Conservation (phyloP, 208 protist genomes). For the Acanthamoeba sp. region DNA sequence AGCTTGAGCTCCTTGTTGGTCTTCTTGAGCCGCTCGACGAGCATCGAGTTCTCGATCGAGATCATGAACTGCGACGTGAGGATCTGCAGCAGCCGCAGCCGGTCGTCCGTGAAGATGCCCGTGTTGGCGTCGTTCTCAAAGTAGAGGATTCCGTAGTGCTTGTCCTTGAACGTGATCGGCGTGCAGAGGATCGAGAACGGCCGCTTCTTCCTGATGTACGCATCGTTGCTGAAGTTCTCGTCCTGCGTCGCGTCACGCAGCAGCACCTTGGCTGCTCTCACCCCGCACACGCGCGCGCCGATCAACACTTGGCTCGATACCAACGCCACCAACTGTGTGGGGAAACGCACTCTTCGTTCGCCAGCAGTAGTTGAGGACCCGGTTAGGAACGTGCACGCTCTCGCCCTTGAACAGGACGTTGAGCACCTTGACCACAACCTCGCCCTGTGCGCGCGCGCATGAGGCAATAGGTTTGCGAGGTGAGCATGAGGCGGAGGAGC, state of each 20-base stretch:
- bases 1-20: slow-evolving; percentile 50
- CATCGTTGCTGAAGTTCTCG: slow-evolving; percentile 35
- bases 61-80: slow-evolving; percentile 62
- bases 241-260: neutral
- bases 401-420: slow-evolving; percentile 21
- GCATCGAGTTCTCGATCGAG: slow-evolving; percentile 54
- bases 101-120: slow-evolving; percentile 61
- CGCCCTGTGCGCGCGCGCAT: neutral
- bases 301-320: no score
- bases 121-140: slow-evolving; percentile 31
- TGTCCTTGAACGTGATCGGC: slow-evolving; percentile 40
- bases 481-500: no score
- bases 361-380: slow-evolving; percentile 73
- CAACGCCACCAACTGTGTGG: no score
- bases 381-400: slow-evolving; percentile 19
- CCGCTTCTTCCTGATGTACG: neutral
- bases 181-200: slow-evolving; percentile 48
- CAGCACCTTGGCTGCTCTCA: slow-evolving; percentile 22
- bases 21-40: neutral
- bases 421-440: slow-evolving; percentile 31
- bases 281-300: no score
- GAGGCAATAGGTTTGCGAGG: no score
- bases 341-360: slow-evolving; percentile 31
- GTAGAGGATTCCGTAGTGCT: slow-evolving; percentile 35
- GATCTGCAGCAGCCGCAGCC: slow-evolving; percentile 32